A percentile compares a stretch with the other conserved stretches of the same genome.
Evolutionary conservation across 306 rosid genomes (phyloP).

Genomic region (Malus sieversii): DNA sequence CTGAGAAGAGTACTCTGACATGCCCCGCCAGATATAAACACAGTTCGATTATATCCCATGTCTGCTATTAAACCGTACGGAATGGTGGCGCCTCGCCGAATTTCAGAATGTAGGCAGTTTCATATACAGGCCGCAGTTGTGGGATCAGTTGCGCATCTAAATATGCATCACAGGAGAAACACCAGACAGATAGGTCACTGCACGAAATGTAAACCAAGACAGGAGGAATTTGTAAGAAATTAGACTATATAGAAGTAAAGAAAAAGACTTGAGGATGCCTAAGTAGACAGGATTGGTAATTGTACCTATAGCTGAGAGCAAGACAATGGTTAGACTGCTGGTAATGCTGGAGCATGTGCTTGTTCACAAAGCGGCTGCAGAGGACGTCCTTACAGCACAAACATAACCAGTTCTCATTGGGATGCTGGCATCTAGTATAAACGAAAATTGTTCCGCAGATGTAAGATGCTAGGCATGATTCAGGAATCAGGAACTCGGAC

Average conservation of each 20-base stretch:
- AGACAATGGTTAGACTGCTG: conserved; percentile 36
- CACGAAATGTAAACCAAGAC: neutral
- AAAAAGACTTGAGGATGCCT: neutral
- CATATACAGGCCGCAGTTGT: conserved; percentile 31
- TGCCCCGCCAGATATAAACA: too few species aligned
- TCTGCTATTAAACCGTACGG: conserved; percentile 5
- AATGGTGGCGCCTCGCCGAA: conserved; percentile 56
- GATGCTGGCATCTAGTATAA: conserved; percentile 54
- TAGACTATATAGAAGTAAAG: neutral
- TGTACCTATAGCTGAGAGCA: conserved; percentile 75
- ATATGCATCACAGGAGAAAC: conserved; percentile 79
- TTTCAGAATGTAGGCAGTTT: conserved; percentile 50
- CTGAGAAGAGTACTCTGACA: too few species aligned
- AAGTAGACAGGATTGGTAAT: too few species aligned
- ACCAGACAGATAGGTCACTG: conserved; percentile 81
- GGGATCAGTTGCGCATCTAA: conserved; percentile 67
- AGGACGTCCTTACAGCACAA: conserved; percentile 64
- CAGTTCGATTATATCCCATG: neutral
- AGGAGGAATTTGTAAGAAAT: neutral
- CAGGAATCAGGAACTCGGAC: neutral
- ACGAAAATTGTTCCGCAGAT: neutral
- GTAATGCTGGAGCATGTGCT: conserved; percentile 74
- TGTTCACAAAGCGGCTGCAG: conserved; percentile 82
- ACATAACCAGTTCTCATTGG: conserved; percentile 76
- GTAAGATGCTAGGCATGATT: neutral